Percentiles rank a stretch among this genome's conserved stretches.
These are phyloP conservation scores for Fraxinus albicans DNA, from an alignment of 305 asterid species.

Conservation along the genomic window DNA sequence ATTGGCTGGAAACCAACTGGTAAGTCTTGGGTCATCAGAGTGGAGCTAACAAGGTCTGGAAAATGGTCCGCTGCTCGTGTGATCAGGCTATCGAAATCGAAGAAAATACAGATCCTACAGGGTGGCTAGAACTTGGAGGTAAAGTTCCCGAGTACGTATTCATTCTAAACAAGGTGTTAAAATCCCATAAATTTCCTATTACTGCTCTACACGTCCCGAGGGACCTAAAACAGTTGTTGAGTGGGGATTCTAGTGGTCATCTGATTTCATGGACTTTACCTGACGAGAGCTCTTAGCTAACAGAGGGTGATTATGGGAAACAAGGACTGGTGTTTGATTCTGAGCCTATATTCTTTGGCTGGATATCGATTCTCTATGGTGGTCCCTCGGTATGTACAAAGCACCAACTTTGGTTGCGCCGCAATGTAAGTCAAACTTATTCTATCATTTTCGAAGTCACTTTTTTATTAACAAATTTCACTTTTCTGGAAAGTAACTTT, in stretches of 20 bases:
- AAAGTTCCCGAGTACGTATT: constrained; percentile 75
- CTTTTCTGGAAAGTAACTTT: neutral
- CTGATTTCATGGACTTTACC: constrained; percentile 86
- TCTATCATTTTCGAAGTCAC: neutral
- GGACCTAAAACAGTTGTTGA: constrained; percentile 81
- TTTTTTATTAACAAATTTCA: neutral
- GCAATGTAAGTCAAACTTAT: neutral
- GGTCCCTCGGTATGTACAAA: neutral
- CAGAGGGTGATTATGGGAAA: constrained; percentile 58
- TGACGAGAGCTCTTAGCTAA: constrained; percentile 67
- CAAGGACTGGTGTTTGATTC: constrained; percentile 14
- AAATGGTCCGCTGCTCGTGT: constrained; percentile 78
- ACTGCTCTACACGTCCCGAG: constrained; percentile 77
- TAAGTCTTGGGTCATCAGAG: constrained; percentile 95
- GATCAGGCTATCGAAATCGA: constrained; percentile 51
- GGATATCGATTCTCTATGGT: constrained; percentile 19
- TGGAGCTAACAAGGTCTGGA: constrained; percentile 94
- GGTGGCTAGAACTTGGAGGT: constrained; percentile 58
- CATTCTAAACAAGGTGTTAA: constrained; percentile 77
- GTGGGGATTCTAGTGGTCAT: constrained; percentile 87
- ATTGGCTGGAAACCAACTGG: constrained; percentile 84
- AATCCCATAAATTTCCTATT: constrained; percentile 75
- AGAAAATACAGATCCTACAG: constrained; percentile 46
- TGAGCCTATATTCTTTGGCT: constrained; percentile 22
- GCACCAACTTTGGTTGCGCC: neutral